Evolutionary conservation across 495 filamentous ascomycete genomes (phyloP), one percentile per base, ranked within the genome.

Genomic region (Thermothielavioides terrestris): DNA sequence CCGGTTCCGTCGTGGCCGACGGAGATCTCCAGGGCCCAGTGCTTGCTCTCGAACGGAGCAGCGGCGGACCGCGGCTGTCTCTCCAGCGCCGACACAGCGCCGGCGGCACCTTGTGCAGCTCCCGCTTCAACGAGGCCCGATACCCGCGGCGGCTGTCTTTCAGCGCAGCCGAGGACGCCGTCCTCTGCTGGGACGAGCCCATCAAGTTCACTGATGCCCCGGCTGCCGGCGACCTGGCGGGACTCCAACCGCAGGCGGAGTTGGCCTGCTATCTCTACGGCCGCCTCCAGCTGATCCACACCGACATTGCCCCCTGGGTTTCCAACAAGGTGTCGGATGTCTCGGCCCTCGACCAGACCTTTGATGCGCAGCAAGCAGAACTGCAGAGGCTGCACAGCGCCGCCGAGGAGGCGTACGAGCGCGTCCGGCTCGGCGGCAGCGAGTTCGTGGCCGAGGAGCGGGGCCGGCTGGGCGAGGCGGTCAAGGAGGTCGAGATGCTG

Each of bases 141-240:
- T 94, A 81, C 77, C 80, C 89, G 0, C 80, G 89, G 5, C 85
- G 89, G 43, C 71, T 97, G 49, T 94, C 88, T 4, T 97, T 97
- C 61, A 86, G 84, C 53, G 76, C 81, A 35, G 90, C 89, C n/a
- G 88, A 94, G 64, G 88, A 94, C 51, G 89, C 84, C 26, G 66
- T 95, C 3, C 73, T 94, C n/a, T 68, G 62, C 20, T 92, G 88
- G 85, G 65, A 76, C n/a, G 72, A 75, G 34, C 53, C 77, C 9
- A 57, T 67, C 18, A 60, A 56, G 35, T 52, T 74, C 8, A 52
- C 52, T 8, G 75, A 77, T 1, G 67, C 80, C 36, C 69, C 70
- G n/a, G 68, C 35, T 11, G 26, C 30, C 15, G 46, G 15, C 15
- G 41, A 49, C 7, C 17, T 42, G 18, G 32, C 46, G 2, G 17